Evolutionary conservation across 2,329 filamentous ascomycete species (phyloP), one percentile per base, ranked within the genome.

Genomic region (Neofusicoccum kwambonambiense): DNA sequence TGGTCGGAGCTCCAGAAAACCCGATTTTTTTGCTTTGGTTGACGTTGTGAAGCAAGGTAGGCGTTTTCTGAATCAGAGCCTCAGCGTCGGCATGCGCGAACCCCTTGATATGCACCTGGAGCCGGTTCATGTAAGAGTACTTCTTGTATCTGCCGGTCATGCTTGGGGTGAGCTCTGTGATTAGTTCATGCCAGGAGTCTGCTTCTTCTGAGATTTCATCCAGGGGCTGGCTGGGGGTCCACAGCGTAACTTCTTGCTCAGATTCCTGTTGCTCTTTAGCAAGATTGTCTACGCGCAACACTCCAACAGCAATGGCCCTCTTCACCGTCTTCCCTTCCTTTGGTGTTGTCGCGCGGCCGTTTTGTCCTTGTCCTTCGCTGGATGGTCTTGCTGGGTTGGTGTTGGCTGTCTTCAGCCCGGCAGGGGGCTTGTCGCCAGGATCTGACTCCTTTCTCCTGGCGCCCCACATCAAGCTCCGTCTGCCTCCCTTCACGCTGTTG

Each of bases 1-100:
- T 93, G 0, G 90, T 93, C 0, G 95, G 94, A 1, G 93, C 93
- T 12, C 93, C 93, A 3, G 94, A 92, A 75, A 99, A 98, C 1
- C 93, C 95, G 76, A 98, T 93, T 75, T 95, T 95, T 71, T 84
- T 90, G 0, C 93, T 96, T 75, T 90, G 90, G 65, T 84, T 84
- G 66, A 98, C 86, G 60, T 90, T 89, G 58, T 96, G 90, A 13
- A 99, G 86, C 13, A 96, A 80, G 0, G 94, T 98, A 0, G 95
- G 95, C 3, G 92, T 97, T 54, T 90, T 88, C 72, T 90, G 92
- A 73, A 98, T 90, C 45, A 99, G 84, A 0, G 80, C 82, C 69
- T 96, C 92, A 0, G 92, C 88, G 71, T 98, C 92, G 1, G 87
- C 82, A 70, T 90, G 86, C 41, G 87, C 85, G 75, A 97, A 97